Evolutionary conservation across 2,329 filamentous ascomycete species (phyloP), one percentile per base, ranked within the genome.

Genomic region (Penicillium sp.): DNA sequence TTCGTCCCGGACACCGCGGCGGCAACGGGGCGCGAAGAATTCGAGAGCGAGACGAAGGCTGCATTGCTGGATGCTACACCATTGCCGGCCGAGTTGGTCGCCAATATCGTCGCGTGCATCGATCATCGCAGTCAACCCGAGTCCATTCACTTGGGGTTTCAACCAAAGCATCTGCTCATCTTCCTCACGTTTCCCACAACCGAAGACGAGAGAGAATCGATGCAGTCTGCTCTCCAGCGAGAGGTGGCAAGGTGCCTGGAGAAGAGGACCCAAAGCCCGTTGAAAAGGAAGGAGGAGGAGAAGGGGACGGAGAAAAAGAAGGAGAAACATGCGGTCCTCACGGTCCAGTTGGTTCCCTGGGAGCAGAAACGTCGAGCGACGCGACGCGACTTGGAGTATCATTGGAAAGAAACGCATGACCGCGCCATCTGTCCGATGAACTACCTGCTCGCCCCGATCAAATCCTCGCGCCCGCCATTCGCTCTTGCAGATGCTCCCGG

Each of bases 291-390:
- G 34, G 10, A 15, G 38, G 34, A 25, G 10, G 28, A 35, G 8
- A 34, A 2, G 10, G 28, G 35, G 35, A 39, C 14, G 12, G 28
- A 17, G 14, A 39, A 51, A 17, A 5, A 15, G 38, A 34, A 39
- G 3, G 34, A 51, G n/a, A 15, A 12, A 1, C 31, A 20, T 4
- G 2, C 31, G 1, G 14, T 39, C 8, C 38, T 51, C 5, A 20
- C 1, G 20, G 37, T 54, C 1, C 42, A 43, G 14, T 22, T 58
- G n/a, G 31, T 58, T 50, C 51, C 56, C n/a, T 58, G 56, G 56
- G 51, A 50, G 28, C 25, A 50, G 12, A 43, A 31, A 4, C 25
- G 20, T 2, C 2, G 5, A 6, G 50, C 43, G 11, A 47, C 56
- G 5, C 51, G 56, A 10, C 43, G 56, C 12, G 42, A 54, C 38